Base-by-base conservation (phyloP, 495 filamentous ascomycete species). In the Pyrenula massariospora region DNA sequence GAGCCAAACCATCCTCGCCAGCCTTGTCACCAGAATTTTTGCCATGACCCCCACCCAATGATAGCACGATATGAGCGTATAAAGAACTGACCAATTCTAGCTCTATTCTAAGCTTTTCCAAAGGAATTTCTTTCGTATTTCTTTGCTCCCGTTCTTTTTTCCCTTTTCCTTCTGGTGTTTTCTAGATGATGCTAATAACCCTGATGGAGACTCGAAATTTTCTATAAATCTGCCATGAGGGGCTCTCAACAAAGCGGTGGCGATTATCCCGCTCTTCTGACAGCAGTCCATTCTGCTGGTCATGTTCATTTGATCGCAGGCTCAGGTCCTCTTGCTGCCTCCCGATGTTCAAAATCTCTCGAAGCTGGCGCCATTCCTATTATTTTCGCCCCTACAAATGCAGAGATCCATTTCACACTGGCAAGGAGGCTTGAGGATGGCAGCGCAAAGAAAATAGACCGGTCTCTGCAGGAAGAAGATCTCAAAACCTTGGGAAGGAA, bases 281-380 rank as follows among this genome's bases (percentile, higher is more conserved):
- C 89, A 36, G 85, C 91, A 10, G 75, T 84, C 57, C 84, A 96
- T 63, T 85, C 78, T 50, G 78, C 82, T 0, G 79, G 77, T 1
- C 90, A 96, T 61, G 71, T 91, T 53, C 93, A 97, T 68, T 73
- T 98, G 47, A 84, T 98, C 51, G 64, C 96, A 53, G 93, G 94
- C 31, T 82, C 86, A 25, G 92, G 88, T 67, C 84, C 93, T 50
- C 77, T 98, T 25, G 94, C 94, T 25, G 85, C 87, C 48, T 82
- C 89, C 12, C 81, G 93, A 54, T 91, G 87, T 65, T 69, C 80
- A 20, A 89, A 87, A 60, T 93, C 89, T 15, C 65, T 96, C 19
- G 82, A 88, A 57, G 84, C 86, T n/a, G 93, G 92, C 67, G 93
- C 94, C 59, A 84, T 76, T 57, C 89, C 94, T 0, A 84, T 89